Base-by-base conservation (phyloP, 1,139 yeast species). In the Blastobotrys buckinghamii region DNA sequence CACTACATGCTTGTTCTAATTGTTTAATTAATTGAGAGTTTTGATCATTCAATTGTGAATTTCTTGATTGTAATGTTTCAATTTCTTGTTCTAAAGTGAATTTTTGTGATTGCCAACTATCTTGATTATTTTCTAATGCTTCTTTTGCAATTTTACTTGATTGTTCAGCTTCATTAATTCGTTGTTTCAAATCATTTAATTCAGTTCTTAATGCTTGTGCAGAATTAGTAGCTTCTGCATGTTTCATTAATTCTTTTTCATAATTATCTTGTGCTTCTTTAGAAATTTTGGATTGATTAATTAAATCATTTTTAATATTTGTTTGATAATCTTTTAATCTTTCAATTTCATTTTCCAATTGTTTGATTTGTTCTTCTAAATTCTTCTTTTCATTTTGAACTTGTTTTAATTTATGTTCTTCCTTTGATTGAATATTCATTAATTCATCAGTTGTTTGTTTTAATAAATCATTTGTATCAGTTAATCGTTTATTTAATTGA, bases 1-100 rank as follows among this genome's bases (percentile, higher is more conserved):
- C 13, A 22, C 4, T 22, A 13, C 29, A 30, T 24, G 48, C 32
- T 29, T 64, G 60, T 53, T 87, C 95, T 36, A 88, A 67, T 63
- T 86, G 95, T 55, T 81, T 82, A 57, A 84, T 76, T 30, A 87
- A 69, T 12, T 86, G 70, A 44, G 76, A 71, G 61, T 87, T 85
- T 60, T 87, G 95, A 20, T 78, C 73, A 29, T 77, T 71, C 43
- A 85, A 66, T 49, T 84, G 92, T 26, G 76, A 72, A 27, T 78
- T 62, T 54, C 80, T 75, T 1, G 69, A 58, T 30, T 72, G 72
- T 9, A 77, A 68, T 20, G 66, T 60, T 12, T 71, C 71, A 45
- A 84, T 62, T 51, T 84, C 83, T 36, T 78, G 81, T 54, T 81
- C 82, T 32, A 78, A 65, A 1, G 70, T 63, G 4, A 59, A 50